Conservation (phyloP, 2,329 filamentous ascomycete genomes). For the Fusarium irregulare region DNA sequence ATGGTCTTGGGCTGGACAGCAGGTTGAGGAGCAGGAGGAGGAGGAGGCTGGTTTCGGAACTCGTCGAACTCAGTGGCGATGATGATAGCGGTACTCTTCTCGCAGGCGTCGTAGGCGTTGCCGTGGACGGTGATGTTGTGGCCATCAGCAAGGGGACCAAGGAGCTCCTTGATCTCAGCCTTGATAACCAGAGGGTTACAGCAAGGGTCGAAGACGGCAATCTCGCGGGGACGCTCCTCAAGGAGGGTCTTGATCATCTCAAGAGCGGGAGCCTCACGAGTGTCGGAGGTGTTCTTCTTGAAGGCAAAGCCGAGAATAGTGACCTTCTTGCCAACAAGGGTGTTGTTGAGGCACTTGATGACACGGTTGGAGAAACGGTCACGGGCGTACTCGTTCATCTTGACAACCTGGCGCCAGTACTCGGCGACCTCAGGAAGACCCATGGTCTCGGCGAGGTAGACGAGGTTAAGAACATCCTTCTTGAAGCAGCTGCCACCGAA, state of each 20-base stretch:
- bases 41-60: constrained; percentile 59
- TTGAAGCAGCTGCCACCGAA: constrained; percentile 86
- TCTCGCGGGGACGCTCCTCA: constrained; percentile 71
- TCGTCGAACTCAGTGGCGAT: constrained; percentile 69
- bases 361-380: constrained; percentile 75
- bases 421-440: constrained; percentile 76
- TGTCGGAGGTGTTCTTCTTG: constrained; percentile 83
- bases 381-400: constrained; percentile 81
- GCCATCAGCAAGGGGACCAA: constrained; percentile 54
- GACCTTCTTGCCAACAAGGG: constrained; percentile 76
- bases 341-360: constrained; percentile 74
- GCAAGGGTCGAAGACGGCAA: constrained; percentile 76
- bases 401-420: constrained; percentile 80
- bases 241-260: constrained; percentile 74
- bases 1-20: constrained; percentile 48
- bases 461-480: constrained; percentile 80
- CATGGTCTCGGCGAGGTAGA: constrained; percentile 78
- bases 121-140: constrained; percentile 61
- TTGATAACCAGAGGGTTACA: constrained; percentile 64
- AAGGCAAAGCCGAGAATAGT: constrained; percentile 80
- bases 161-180: constrained; percentile 61
- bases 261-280: constrained; percentile 75
- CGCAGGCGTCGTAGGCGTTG: constrained; percentile 62
- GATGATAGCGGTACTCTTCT: constrained; percentile 61
- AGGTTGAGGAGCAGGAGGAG: constrained; percentile 46